Conservation (phyloP, 1,284 basidiomycete species). For the Ceratobasidium sp. region DNA sequence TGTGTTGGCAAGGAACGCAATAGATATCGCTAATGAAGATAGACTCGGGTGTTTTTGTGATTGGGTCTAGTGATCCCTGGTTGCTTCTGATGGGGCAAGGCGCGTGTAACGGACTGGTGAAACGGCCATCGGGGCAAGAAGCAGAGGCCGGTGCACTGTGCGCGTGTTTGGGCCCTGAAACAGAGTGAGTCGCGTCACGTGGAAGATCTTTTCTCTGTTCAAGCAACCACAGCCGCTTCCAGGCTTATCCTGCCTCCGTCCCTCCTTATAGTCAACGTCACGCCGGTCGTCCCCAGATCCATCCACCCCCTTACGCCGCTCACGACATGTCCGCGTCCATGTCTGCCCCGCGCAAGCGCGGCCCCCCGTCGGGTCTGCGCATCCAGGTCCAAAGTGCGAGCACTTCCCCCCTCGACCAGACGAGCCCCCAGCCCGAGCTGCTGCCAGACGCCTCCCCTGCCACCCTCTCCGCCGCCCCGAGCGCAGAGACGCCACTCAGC, state of each 20-base stretch:
- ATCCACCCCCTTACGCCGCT: not conserved
- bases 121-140: slow-evolving; percentile 6
- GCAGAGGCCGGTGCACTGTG: no score
- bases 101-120: not conserved
- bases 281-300: slow-evolving; percentile 24
- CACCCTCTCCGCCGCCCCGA: slow-evolving; percentile 31
- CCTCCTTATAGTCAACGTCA: slow-evolving; percentile 27
- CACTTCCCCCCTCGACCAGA: slow-evolving; percentile 15
- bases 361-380: slow-evolving; percentile 36
- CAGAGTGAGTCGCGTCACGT: slow-evolving; percentile 27
- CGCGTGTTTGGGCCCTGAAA: slow-evolving; percentile 30
- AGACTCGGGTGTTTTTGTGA: slow-evolving; percentile 6
- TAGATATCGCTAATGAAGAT: not conserved
- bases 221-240: slow-evolving; percentile 10
- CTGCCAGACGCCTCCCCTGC: slow-evolving; percentile 25
- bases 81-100: no score
- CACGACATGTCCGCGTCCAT: slow-evolving; percentile 10
- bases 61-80: no score
- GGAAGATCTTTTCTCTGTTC: not conserved
- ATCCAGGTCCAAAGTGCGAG: slow-evolving; percentile 14
- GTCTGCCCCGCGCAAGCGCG: slow-evolving; percentile 32
- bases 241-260: slow-evolving; percentile 20
- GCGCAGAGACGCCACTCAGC: slow-evolving; percentile 44
- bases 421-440: slow-evolving; percentile 28
- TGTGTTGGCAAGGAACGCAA: no score